These are phyloP conservation scores for Neonectria sp. DNA, from an alignment of 2,329 filamentous ascomycete genomes.

Conservation along the genomic window DNA sequence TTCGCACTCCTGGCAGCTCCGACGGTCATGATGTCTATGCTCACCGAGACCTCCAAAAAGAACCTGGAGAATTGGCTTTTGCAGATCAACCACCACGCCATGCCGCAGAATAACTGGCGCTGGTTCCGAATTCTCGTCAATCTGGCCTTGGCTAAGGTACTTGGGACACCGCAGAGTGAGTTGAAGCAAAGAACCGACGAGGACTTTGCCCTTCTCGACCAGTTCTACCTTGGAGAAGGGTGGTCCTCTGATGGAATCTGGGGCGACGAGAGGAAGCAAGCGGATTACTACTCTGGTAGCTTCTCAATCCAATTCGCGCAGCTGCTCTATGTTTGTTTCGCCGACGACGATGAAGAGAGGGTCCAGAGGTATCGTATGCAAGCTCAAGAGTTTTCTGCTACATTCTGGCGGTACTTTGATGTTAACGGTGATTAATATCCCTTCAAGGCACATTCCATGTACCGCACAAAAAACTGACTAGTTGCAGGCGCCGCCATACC, in stretches of 20 bases:
- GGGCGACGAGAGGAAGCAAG: slow-evolving; percentile 41
- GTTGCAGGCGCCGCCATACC: slow-evolving; percentile 62
- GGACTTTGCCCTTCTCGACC: slow-evolving; percentile 60
- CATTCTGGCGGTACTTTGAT: slow-evolving; percentile 65
- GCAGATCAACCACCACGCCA: slow-evolving; percentile 57
- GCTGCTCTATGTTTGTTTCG: slow-evolving; percentile 61
- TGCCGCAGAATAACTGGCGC: slow-evolving; percentile 64
- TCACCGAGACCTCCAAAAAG: slow-evolving; percentile 45
- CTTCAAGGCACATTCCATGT: too few relatives aligned
- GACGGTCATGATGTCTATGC: slow-evolving; percentile 39
- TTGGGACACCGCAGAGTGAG: slow-evolving; percentile 52
- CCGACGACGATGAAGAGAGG: slow-evolving; percentile 56
- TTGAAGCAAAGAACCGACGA: slow-evolving; percentile 54
- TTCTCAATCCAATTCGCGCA: slow-evolving; percentile 68
- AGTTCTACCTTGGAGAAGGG: slow-evolving; percentile 59
- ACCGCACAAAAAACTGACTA: too few relatives aligned
- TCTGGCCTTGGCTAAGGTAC: slow-evolving; percentile 58
- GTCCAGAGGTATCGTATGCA: slow-evolving; percentile 53
- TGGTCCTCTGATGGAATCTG: slow-evolving; percentile 64
- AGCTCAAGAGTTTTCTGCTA: slow-evolving; percentile 57
- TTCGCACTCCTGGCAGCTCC: slow-evolving; percentile 62
- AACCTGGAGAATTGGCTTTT: slow-evolving; percentile 59
- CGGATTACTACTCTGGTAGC: slow-evolving; percentile 64
- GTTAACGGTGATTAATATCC: slow-evolving; percentile 50
- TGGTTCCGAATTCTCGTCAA: slow-evolving; percentile 67